Evolutionary conservation across 306 rosid species (phyloP).

Genomic region (Cicer cuneatum): DNA sequence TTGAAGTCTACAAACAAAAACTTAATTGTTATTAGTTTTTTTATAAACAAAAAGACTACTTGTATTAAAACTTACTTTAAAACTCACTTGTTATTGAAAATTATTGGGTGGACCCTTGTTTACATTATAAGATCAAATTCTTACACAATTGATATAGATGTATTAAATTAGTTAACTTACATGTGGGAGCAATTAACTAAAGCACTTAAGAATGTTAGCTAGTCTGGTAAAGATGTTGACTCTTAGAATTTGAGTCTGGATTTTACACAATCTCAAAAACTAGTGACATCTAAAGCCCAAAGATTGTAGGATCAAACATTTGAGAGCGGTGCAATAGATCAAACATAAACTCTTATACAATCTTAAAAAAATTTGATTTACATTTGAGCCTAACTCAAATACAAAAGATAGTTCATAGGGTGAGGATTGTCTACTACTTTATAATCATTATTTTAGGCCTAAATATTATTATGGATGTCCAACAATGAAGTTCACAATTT

Average conservation of each 20-base stretch:
- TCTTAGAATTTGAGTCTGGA: background rate
- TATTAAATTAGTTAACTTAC: background rate
- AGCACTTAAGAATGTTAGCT: background rate
- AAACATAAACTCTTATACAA: background rate
- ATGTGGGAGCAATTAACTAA: background rate
- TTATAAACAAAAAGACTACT: too few relatives aligned
- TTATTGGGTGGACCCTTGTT: too few relatives aligned
- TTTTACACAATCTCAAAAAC: background rate
- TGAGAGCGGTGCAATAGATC: background rate
- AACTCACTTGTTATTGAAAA: too few relatives aligned
- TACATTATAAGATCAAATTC: too few relatives aligned
- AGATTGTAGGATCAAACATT: background rate
- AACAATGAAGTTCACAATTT: slow-evolving; percentile 15
- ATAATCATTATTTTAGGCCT: background rate
- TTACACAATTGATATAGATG: too few relatives aligned
- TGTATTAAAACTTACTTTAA: too few relatives aligned
- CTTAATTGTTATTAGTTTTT: too few relatives aligned
- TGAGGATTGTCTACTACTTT: background rate
- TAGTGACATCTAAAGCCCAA: background rate
- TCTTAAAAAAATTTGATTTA: too few relatives aligned
- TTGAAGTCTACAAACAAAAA: too few relatives aligned
- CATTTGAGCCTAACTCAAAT: background rate
- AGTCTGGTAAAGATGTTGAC: background rate
- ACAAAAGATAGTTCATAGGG: background rate
- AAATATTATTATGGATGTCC: background rate